Base-by-base conservation (phyloP, 2,329 filamentous ascomycete species). In the Ascochyta pisi region DNA sequence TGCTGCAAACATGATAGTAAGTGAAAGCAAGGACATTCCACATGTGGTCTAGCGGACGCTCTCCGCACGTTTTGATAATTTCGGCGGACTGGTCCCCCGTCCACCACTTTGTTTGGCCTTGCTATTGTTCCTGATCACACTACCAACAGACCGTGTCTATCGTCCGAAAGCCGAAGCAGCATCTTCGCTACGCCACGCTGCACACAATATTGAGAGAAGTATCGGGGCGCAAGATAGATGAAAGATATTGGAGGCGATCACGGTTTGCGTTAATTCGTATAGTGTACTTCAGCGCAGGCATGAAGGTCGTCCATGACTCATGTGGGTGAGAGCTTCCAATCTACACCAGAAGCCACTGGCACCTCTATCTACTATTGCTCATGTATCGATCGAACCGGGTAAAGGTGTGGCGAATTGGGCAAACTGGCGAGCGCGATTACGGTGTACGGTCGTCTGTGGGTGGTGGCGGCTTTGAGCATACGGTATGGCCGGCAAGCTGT, bases 121-220 rank as follows among this genome's bases (percentile, higher is more conserved):
- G 49, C 57, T 68, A 71, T 75, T 75, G 72, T 74, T 73, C 70
- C 62, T 39, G 31, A 34, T 49, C 44, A 60, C 49, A 54, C 41
- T 27, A 39, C 38, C 34, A 16, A 41, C 31, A 26, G 6, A 31
- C 19, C 19, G 29, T 31, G 29, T 37, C 44, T 24, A 29, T 39
- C 16, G 16, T 35, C 22, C 37, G 39, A 15, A 19, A 47, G 31
- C 37, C 26, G 33, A 29, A 33, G 23, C 42, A 38, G 13, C 42
- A 10, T 35, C 9, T 16, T 33, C 33, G 29, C 31, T 34, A 41
- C 31, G 33, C 37, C 47, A 43, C 48, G 38, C 33, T 43, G 12
- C 38, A 22, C 6, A n/a, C 22, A 42, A 24, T 29, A 37, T 35
- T 15, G n/a, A 43, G 9, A 38, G 9, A 12, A 5, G 26, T 24